Evolutionary conservation across 2,329 filamentous ascomycete species (phyloP).

Genomic region (Claviceps cyperi): DNA sequence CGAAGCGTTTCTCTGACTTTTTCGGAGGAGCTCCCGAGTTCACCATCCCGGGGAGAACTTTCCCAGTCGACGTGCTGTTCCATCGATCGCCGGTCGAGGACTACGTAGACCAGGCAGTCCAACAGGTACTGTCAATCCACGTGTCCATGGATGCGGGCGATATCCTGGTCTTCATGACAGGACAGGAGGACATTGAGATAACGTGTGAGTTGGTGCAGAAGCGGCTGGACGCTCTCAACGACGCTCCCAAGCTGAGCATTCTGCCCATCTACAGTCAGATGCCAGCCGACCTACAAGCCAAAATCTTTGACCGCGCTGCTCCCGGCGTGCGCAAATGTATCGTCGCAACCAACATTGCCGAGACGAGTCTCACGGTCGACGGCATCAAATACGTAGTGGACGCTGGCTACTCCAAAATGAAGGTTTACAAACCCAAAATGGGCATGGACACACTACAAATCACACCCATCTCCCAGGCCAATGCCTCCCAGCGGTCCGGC

Average conservation of each 20-base stretch:
- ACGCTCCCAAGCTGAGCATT: slow-evolving; percentile 87
- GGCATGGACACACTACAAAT: slow-evolving; percentile 98
- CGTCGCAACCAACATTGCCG: slow-evolving; percentile 95
- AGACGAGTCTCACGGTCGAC: slow-evolving; percentile 94
- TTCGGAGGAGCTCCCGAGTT: slow-evolving; percentile 95
- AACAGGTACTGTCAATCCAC: slow-evolving; percentile 89
- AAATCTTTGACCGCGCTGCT: slow-evolving; percentile 86
- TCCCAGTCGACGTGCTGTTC: slow-evolving; percentile 93
- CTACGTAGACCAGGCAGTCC: slow-evolving; percentile 93
- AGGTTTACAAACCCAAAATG: slow-evolving; percentile 98
- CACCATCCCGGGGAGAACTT: slow-evolving; percentile 87
- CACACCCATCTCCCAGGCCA: slow-evolving; percentile 93
- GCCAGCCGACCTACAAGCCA: slow-evolving; percentile 93
- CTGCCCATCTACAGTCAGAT: slow-evolving; percentile 98
- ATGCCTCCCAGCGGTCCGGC: slow-evolving; percentile 83
- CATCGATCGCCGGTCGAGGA: slow-evolving; percentile 91
- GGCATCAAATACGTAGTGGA: slow-evolving; percentile 99
- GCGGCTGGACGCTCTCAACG: slow-evolving; percentile 74
- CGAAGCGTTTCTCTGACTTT: slow-evolving; percentile 89
- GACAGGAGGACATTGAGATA: slow-evolving; percentile 94
- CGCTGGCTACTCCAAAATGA: slow-evolving; percentile 89
- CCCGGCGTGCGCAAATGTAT: slow-evolving; percentile 93
- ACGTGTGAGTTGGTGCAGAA: slow-evolving; percentile 91
- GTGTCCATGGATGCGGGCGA: slow-evolving; percentile 88
- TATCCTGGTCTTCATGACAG: slow-evolving; percentile 98